Evolutionary conservation across 2,329 filamentous ascomycete genomes (phyloP).

Genomic region (Cryphonectria carpinicola): DNA sequence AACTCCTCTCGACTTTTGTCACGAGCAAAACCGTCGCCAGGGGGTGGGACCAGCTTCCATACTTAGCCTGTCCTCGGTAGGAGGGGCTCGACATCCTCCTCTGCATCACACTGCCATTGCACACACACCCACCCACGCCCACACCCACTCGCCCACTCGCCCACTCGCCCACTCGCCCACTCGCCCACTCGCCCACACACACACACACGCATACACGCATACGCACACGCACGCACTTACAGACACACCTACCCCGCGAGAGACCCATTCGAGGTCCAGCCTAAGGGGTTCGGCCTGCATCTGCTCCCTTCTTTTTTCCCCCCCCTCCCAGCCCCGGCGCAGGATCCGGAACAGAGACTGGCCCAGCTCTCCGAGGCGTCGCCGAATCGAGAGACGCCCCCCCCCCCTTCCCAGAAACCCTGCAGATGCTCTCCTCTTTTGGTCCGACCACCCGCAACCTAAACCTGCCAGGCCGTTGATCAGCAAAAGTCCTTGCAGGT

Average conservation of each 20-base stretch:
- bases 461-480: conserved; percentile 33
- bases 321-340: conserved; percentile 2
- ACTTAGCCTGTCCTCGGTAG: background rate
- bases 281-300: background rate
- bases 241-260: background rate
- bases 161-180: background rate
- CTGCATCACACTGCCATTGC: background rate
- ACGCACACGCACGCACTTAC: background rate
- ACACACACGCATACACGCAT: too few species aligned
- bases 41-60: background rate
- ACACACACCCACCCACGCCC: background rate
- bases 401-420: background rate
- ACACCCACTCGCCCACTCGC: too few species aligned
- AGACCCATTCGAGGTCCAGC: background rate
- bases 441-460: conserved; percentile 11
- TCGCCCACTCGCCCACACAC: too few species aligned
- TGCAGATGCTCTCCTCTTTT: conserved; percentile 16
- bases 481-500: conserved; percentile 26
- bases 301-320: background rate
- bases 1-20: background rate
- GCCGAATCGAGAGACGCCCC: conserved; percentile 21
- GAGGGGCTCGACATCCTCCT: background rate
- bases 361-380: conserved; percentile 18
- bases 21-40: background rate
- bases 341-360: conserved; percentile 16